Conservation (phyloP, 2,329 filamentous ascomycete genomes). For the Penicillium expansum region DNA sequence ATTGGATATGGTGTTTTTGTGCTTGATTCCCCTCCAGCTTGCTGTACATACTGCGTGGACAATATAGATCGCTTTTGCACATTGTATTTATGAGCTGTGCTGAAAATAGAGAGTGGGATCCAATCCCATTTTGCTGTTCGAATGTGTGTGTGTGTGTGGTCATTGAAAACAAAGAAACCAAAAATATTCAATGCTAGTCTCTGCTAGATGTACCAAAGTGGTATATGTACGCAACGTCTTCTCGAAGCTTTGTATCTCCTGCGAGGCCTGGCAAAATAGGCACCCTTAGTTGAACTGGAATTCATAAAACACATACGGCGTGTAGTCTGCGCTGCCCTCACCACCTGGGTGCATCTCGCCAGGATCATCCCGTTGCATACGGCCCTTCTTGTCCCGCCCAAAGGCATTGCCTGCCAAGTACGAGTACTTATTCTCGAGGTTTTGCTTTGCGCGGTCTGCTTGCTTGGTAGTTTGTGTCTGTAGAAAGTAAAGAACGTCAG, state of each 20-base stretch:
- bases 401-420: slow-evolving; percentile 95
- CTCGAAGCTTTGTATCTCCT: background rate
- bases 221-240: slow-evolving; percentile 24
- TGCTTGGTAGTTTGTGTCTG: slow-evolving; percentile 76
- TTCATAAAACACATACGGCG: slow-evolving; percentile 95
- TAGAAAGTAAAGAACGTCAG: background rate
- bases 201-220: slow-evolving; percentile 22
- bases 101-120: background rate
- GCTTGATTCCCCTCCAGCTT: slow-evolving; percentile 12
- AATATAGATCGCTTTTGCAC: slow-evolving; percentile 18
- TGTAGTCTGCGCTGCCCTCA: slow-evolving; percentile 75
- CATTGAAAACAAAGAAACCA: background rate
- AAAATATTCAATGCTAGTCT: slow-evolving; percentile 15
- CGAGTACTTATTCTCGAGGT: slow-evolving; percentile 79
- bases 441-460: slow-evolving; percentile 72
- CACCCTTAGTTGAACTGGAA: slow-evolving; percentile 67
- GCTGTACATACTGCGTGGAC: slow-evolving; percentile 17
- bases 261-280: background rate
- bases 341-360: slow-evolving; percentile 78
- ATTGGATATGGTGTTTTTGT: slow-evolving; percentile 8
- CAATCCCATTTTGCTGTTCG: background rate
- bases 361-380: slow-evolving; percentile 85
- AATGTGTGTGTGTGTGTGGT: background rate
- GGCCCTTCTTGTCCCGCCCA: slow-evolving; percentile 87
- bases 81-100: background rate